Conservation (phyloP, 169 alveolate species). For the Plasmodium yoelii region DNA sequence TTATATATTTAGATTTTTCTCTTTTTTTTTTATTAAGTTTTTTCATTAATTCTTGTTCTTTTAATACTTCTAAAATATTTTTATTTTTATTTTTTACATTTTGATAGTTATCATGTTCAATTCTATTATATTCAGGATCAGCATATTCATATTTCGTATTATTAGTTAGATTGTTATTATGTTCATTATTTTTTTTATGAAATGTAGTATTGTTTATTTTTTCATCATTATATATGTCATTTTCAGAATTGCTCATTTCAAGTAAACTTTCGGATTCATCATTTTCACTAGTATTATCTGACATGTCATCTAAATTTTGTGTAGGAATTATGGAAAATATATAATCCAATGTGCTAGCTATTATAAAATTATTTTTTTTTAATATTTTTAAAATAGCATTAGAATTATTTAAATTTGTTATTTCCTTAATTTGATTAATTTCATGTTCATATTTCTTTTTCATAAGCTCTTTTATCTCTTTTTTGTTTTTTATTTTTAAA, state of each 20-base stretch:
- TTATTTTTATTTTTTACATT: neutral
- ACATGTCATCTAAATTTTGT: neutral
- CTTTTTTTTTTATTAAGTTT: slow-evolving; percentile 37
- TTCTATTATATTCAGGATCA: neutral
- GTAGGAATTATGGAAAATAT: neutral
- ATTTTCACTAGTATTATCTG: neutral
- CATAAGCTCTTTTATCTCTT: neutral
- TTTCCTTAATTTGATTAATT: slow-evolving; percentile 48
- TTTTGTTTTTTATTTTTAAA: slow-evolving; percentile 17
- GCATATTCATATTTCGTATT: neutral
- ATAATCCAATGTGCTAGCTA: slow-evolving; percentile 22
- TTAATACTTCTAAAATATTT: slow-evolving; percentile 29
- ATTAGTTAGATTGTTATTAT: too few species aligned
- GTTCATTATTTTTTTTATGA: too few species aligned
- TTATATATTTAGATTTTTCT: slow-evolving; percentile 23
- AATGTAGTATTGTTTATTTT: too few species aligned
- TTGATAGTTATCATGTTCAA: neutral
- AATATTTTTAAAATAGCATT: slow-evolving; percentile 12
- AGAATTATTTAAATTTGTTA: neutral
- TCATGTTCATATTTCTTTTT: slow-evolving; percentile 36
- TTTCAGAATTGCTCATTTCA: neutral
- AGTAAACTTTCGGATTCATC: neutral
- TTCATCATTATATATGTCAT: neutral
- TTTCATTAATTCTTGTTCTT: slow-evolving; percentile 13
- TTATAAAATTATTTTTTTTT: slow-evolving; percentile 35